These are phyloP conservation scores for Trichoderma sp. DNA, from an alignment of 2,329 filamentous ascomycete genomes.

Conservation along the genomic window DNA sequence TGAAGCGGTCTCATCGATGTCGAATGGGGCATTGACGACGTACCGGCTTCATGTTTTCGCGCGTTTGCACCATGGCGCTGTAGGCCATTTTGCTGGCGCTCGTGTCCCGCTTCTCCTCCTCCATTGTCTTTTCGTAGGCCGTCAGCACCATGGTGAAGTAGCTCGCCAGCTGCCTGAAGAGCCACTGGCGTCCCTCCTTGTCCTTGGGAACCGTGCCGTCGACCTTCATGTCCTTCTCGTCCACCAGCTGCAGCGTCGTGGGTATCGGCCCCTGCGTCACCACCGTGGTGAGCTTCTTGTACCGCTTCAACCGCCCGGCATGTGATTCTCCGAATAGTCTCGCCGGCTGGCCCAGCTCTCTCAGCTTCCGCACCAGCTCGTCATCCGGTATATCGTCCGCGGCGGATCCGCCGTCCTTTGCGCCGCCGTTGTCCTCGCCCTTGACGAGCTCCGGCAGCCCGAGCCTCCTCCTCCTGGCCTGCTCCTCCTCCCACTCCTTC, in stretches of 20 bases:
- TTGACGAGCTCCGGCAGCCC: conserved; percentile 73
- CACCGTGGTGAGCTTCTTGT: conserved; percentile 64
- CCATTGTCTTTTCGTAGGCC: conserved; percentile 82
- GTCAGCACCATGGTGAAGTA: conserved; percentile 96
- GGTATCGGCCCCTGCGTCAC: conserved; percentile 79
- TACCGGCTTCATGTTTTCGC: conserved; percentile 81
- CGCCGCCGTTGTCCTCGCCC: conserved; percentile 41
- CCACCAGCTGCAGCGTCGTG: conserved; percentile 76
- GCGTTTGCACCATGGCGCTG: conserved; percentile 82
- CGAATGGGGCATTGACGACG: conserved; percentile 32
- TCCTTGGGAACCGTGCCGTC: conserved; percentile 64
- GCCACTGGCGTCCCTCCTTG: conserved; percentile 64
- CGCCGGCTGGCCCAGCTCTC: conserved; percentile 72
- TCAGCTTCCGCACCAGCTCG: conserved; percentile 68
- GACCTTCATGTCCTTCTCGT: conserved; percentile 89
- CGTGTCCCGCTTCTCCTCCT: conserved; percentile 64
- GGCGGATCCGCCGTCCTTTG: conserved; percentile 47
- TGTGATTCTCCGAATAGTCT: conserved; percentile 82
- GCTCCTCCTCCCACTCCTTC: conserved; percentile 73
- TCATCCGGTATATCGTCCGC: conserved; percentile 70
- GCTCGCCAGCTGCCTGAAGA: conserved; percentile 85
- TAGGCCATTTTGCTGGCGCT: conserved; percentile 80
- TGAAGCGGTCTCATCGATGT: not conserved
- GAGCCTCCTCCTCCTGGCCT: conserved; percentile 70
- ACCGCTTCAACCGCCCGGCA: conserved; percentile 67